These are phyloP conservation scores for Amauroascus verrucosus DNA, from an alignment of 2,329 filamentous ascomycete species.

Conservation along the genomic window DNA sequence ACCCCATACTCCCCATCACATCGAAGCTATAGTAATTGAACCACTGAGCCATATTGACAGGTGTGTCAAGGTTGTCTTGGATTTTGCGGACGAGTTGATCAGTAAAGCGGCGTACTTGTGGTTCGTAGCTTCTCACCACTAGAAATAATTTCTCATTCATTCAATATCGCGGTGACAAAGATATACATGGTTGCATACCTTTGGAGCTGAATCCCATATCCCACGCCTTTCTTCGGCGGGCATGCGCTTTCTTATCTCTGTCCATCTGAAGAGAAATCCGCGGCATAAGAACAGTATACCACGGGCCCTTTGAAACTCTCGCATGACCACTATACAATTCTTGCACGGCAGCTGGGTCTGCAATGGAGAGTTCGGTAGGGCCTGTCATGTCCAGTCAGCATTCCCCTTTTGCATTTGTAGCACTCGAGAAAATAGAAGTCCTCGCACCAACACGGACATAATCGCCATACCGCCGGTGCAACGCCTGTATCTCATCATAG, in stretches of 20 bases:
- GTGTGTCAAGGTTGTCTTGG: not conserved
- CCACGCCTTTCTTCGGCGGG: not conserved
- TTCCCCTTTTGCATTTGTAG: not conserved
- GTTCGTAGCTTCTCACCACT: constrained; percentile 7
- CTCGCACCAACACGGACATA: constrained; percentile 20
- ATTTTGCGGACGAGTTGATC: not conserved
- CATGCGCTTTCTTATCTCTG: not conserved
- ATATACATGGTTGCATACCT: not conserved
- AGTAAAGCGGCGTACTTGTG: not conserved
- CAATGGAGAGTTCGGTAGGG: constrained; percentile 17
- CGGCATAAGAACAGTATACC: not conserved
- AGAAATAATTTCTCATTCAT: not conserved
- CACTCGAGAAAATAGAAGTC: not conserved
- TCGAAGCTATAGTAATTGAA: constrained; percentile 23
- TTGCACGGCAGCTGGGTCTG: constrained; percentile 11
- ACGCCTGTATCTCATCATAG: constrained; percentile 13
- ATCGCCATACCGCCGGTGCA: constrained; percentile 23
- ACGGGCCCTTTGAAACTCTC: constrained; percentile 16
- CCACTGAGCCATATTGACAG: constrained; percentile 15
- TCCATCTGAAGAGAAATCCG: not conserved
- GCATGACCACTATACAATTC: constrained; percentile 16
- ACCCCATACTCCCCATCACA: constrained; percentile 31
- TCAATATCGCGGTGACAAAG: not conserved
- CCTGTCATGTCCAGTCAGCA: not conserved
- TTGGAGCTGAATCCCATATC: constrained; percentile 2